Evolutionary conservation across 1,139 yeast species (phyloP).

Genomic region (Martiniozyma asiatica): DNA sequence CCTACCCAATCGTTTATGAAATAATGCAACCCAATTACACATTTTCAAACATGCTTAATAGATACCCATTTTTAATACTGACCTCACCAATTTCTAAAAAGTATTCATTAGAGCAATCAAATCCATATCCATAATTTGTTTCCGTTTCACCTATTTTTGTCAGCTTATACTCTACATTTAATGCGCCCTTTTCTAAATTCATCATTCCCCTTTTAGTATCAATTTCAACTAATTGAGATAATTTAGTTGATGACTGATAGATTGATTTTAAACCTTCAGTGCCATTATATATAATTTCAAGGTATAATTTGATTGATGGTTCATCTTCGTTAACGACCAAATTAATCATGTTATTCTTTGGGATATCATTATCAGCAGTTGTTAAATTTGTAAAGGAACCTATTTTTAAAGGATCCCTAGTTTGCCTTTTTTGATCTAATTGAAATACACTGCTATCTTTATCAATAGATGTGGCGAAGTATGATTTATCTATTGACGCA

Average conservation of each 20-base stretch:
- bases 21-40: too few relatives aligned
- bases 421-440: slow-evolving; percentile 13
- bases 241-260: slow-evolving; percentile 6
- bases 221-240: slow-evolving; percentile 4
- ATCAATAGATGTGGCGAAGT: background rate
- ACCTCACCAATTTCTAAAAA: slow-evolving; percentile 13
- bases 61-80: slow-evolving; percentile 13
- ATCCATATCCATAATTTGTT: slow-evolving; percentile 19
- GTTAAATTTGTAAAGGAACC: slow-evolving; percentile 2
- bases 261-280: slow-evolving; percentile 2
- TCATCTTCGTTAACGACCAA: slow-evolving; percentile 19
- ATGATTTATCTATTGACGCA: background rate
- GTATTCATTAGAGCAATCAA: slow-evolving; percentile 15
- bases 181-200: slow-evolving; percentile 6
- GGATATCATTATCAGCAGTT: background rate
- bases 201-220: slow-evolving; percentile 5
- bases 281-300: slow-evolving; percentile 11
- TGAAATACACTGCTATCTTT: slow-evolving; percentile 10
- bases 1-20: too few relatives aligned
- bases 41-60: slow-evolving; percentile 10
- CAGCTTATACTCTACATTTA: slow-evolving; percentile 11
- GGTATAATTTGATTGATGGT: slow-evolving; percentile 13
- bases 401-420: slow-evolving; percentile 14
- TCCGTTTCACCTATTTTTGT: slow-evolving; percentile 15
- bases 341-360: slow-evolving; percentile 5